A percentile compares a stretch with the other conserved stretches of the same genome.
Conservation (phyloP, 148 eudicot species). For the Amaranthus cruentus region DNA sequence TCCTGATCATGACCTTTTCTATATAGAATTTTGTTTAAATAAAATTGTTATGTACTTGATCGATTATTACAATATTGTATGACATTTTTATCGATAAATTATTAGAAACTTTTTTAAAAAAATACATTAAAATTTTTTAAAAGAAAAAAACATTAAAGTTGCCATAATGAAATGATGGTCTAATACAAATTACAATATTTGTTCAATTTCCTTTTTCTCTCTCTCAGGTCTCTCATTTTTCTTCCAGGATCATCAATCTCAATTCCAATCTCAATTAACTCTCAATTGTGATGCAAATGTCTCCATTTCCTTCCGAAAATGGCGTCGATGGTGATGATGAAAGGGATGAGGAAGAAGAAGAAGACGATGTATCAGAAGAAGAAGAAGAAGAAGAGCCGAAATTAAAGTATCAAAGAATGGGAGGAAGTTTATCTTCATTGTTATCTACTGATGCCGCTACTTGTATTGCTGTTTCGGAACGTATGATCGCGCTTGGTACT, state of each 20-base stretch:
- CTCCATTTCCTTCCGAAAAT: conserved; percentile 53
- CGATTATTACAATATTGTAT: too few relatives aligned
- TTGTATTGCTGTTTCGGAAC: conserved; percentile 73
- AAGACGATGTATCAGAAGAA: conserved; percentile 27
- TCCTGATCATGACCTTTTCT: too few relatives aligned
- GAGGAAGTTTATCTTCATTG: conserved; percentile 72
- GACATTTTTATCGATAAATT: too few relatives aligned
- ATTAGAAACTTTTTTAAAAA: too few relatives aligned
- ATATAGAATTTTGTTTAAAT: too few relatives aligned
- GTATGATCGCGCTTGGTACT: conserved; percentile 98
- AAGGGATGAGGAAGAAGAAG: conserved; percentile 37
- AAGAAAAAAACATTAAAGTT: too few relatives aligned
- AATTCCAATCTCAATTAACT: conserved; percentile 14
- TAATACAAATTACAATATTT: not conserved
- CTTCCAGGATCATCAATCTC: not conserved
- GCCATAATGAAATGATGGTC: too few relatives aligned
- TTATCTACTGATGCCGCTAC: conserved; percentile 62
- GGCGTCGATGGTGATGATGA: conserved; percentile 87
- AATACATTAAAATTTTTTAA: too few relatives aligned
- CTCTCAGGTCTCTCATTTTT: conserved; percentile 6
- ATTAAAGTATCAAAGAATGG: conserved; percentile 96
- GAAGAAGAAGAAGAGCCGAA: conserved; percentile 88
- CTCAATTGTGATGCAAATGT: conserved; percentile 34
- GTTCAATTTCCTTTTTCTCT: not conserved
- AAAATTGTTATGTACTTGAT: too few relatives aligned